Conservation (phyloP, 352 stramenopile genomes). For the Globisporangium lucens region DNA sequence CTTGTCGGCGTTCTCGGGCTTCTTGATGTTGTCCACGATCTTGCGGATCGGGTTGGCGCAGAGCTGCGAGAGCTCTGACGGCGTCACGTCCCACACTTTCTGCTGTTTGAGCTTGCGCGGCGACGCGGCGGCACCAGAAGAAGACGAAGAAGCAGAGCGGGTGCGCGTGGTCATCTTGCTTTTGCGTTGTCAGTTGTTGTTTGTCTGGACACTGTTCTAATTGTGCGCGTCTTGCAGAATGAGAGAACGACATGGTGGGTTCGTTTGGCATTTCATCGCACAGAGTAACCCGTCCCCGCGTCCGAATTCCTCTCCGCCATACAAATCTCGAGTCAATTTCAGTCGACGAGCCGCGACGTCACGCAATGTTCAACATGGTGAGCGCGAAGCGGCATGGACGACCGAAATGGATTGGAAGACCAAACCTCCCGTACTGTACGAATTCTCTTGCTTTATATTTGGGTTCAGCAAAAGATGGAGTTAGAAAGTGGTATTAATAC, state of each 20-base stretch:
- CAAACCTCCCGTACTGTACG: not conserved
- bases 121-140: slow-evolving; percentile 3
- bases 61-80: slow-evolving; percentile 66
- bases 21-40: slow-evolving; percentile 95
- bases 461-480: not conserved
- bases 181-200: too few relatives aligned
- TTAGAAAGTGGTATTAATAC: too few relatives aligned
- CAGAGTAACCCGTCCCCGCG: not conserved
- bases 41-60: slow-evolving; percentile 92
- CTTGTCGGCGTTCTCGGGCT: slow-evolving; percentile 83
- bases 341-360: slow-evolving; percentile 1
- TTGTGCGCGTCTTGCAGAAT: slow-evolving; percentile 2
- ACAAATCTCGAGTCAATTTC: not conserved
- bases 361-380: not conserved
- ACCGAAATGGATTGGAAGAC: slow-evolving; percentile 7
- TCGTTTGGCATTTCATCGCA: not conserved
- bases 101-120: slow-evolving; percentile 44
- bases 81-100: slow-evolving; percentile 58
- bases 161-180: slow-evolving; percentile 42
- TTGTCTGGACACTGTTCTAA: not conserved
- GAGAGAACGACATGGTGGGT: slow-evolving; percentile 3
- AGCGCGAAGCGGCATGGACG: slow-evolving; percentile 1
- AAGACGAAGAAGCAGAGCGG: slow-evolving; percentile 18
- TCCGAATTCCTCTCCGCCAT: not conserved
- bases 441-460: not conserved